These are phyloP conservation scores for Podospora australis DNA, from an alignment of 495 filamentous ascomycete species.

Conservation along the genomic window DNA sequence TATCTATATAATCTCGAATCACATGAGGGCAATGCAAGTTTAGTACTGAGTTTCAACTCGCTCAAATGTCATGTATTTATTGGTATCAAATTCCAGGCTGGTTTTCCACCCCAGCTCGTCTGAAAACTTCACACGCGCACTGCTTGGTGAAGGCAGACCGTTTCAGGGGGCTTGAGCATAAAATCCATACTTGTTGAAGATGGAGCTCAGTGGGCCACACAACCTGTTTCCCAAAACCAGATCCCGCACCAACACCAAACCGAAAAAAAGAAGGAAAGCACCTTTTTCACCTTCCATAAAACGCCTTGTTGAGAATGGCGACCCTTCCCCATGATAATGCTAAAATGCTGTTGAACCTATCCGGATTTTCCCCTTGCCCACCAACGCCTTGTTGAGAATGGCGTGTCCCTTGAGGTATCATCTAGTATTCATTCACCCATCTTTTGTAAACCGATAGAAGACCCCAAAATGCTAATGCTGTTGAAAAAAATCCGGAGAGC, in stretches of 20 bases:
- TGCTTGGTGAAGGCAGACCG: slow-evolving; percentile 18
- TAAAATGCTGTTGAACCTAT: slow-evolving; percentile 30
- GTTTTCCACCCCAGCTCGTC: slow-evolving; percentile 3
- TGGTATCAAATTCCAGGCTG: slow-evolving; percentile 3
- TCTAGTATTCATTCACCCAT: slow-evolving; percentile 22
- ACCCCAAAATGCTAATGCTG: slow-evolving; percentile 34
- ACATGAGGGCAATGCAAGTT: neutral
- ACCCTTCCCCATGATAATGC: slow-evolving; percentile 26
- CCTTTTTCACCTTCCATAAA: slow-evolving; percentile 14
- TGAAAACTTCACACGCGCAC: slow-evolving; percentile 14
- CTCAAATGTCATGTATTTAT: too few species aligned
- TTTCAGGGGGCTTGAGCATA: slow-evolving; percentile 8
- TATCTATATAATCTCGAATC: too few species aligned
- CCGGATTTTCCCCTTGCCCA: slow-evolving; percentile 24
- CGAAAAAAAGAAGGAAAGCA: slow-evolving; percentile 4
- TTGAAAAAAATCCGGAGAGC: slow-evolving; percentile 32
- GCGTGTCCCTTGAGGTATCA: slow-evolving; percentile 29
- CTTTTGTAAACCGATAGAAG: slow-evolving; percentile 26
- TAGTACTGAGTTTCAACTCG: too few species aligned
- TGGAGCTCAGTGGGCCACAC: slow-evolving; percentile 5
- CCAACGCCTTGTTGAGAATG: slow-evolving; percentile 32
- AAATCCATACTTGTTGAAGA: slow-evolving; percentile 24
- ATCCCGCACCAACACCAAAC: slow-evolving; percentile 4
- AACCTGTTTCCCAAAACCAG: neutral
- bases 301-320: slow-evolving; percentile 33